These are phyloP conservation scores for Bolboschoenoplectus hybrid DNA, from an alignment of 202 grass and related monocot genomes.

Conservation along the genomic window DNA sequence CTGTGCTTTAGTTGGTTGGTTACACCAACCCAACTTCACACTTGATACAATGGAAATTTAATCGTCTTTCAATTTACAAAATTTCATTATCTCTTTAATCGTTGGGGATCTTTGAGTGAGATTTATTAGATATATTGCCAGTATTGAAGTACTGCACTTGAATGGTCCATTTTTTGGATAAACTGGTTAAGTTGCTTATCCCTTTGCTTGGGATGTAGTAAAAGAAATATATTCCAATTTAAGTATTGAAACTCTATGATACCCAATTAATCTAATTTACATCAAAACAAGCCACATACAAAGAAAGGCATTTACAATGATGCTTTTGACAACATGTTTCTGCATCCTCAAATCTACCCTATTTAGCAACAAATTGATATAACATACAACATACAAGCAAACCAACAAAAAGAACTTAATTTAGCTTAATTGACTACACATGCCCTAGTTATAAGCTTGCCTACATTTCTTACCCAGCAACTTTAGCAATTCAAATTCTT, in stretches of 20 bases:
- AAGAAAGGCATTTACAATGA: not conserved
- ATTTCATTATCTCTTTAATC: too few species aligned
- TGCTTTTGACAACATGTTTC: not conserved
- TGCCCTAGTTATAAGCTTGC: not conserved
- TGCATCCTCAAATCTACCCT: not conserved
- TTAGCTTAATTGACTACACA: not conserved
- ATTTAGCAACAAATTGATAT: not conserved
- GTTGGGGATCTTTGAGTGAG: too few species aligned
- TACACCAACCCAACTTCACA: too few species aligned
- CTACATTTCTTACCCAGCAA: not conserved
- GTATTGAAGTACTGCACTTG: too few species aligned
- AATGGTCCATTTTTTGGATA: too few species aligned
- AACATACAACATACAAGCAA: slow-evolving; percentile 1
- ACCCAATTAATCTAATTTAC: not conserved
- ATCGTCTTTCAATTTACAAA: too few species aligned
- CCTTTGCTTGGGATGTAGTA: too few species aligned
- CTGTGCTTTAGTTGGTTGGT: too few species aligned
- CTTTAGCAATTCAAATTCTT: not conserved
- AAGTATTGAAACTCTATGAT: not conserved
- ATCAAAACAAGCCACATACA: not conserved
- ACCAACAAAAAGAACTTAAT: not conserved
- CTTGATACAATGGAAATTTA: too few species aligned
- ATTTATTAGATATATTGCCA: too few species aligned
- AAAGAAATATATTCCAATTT: not conserved
- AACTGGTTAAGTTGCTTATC: too few species aligned